Conservation (phyloP, 768 basidiomycete species). For the Leucosporidium yakuticum region DNA sequence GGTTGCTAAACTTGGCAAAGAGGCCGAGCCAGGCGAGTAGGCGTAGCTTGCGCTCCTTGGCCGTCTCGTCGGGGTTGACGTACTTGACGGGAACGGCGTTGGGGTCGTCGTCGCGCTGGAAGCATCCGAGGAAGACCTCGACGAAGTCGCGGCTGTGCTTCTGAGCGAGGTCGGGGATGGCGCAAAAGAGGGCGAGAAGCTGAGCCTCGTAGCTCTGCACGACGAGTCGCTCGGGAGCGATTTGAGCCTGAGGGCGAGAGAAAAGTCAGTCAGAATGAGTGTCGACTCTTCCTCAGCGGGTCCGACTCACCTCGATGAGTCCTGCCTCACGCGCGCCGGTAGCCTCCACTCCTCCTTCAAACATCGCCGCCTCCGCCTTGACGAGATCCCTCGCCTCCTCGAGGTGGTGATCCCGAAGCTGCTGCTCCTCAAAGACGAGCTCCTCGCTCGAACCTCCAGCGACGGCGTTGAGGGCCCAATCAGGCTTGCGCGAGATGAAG, state of each 20-base stretch:
- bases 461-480: constrained; percentile 5
- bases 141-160: constrained; percentile 81
- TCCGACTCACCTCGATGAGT: constrained; percentile 16
- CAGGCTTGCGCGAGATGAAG: constrained; percentile 27
- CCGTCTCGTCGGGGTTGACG: constrained; percentile 25
- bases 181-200: constrained; percentile 63
- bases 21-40: constrained; percentile 72
- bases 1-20: constrained; percentile 84
- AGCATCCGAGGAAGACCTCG: constrained; percentile 65
- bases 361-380: constrained; percentile 15
- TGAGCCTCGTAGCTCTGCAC: constrained; percentile 70
- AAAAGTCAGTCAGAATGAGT: not conserved
- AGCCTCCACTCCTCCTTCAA: constrained; percentile 22
- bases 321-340: constrained; percentile 8
- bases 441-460: not conserved
- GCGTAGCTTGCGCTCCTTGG: constrained; percentile 50
- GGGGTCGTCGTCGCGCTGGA: constrained; percentile 37
- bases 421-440: constrained; percentile 32
- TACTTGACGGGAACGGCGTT: constrained; percentile 21
- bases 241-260: constrained; percentile 41
- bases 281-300: not conserved
- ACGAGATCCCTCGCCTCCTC: constrained; percentile 20
- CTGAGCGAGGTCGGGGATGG: constrained; percentile 66
- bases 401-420: constrained; percentile 25
- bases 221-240: constrained; percentile 58